Conservation (phyloP, 305 asterid genomes). For the Nicotiana rustica region DNA sequence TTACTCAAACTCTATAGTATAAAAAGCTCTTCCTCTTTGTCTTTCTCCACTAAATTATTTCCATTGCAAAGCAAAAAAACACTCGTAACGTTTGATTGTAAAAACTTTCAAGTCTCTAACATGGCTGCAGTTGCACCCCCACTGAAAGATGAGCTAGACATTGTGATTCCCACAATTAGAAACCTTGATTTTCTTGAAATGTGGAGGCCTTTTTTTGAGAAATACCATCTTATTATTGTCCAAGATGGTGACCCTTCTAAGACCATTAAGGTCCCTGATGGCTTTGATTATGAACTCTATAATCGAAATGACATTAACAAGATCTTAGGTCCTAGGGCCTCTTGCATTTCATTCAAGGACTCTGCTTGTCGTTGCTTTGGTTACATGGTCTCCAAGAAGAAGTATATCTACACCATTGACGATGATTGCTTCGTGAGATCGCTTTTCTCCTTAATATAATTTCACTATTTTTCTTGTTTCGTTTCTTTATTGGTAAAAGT, state of each 20-base stretch:
- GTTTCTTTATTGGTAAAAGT: not conserved
- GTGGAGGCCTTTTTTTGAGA: conserved; percentile 70
- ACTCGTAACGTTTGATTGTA: not conserved
- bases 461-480: not conserved
- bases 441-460: not conserved
- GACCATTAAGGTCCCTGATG: conserved; percentile 59
- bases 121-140: conserved; percentile 46
- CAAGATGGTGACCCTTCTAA: conserved; percentile 66
- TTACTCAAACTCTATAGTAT: not conserved
- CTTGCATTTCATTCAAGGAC: conserved; percentile 69
- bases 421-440: conserved; percentile 65
- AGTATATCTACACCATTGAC: conserved; percentile 66
- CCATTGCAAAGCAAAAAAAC: not conserved
- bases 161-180: conserved; percentile 65
- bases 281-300: conserved; percentile 58
- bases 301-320: conserved; percentile 63
- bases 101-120: not conserved
- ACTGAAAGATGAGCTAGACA: conserved; percentile 62
- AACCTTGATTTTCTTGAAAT: conserved; percentile 67
- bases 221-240: conserved; percentile 62
- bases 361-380: conserved; percentile 75
- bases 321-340: conserved; percentile 57
- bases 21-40: not conserved
- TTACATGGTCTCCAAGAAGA: conserved; percentile 65
- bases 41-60: not conserved